Conservation (phyloP, 768 basidiomycete species). For the Hygrophoropsis aurantiaca region DNA sequence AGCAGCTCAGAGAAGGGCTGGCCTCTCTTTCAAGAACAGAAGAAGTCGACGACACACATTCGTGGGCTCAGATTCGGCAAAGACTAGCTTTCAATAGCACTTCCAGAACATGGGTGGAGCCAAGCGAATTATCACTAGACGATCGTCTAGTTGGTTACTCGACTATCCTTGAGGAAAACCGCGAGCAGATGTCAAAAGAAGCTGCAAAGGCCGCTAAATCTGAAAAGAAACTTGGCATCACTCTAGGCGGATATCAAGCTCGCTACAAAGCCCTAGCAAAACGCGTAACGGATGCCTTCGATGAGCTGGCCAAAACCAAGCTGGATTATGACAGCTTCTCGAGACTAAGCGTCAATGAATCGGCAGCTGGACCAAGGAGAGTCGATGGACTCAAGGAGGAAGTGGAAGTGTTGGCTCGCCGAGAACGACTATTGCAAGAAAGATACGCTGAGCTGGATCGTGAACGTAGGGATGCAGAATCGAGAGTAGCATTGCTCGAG, state of each 20-base stretch:
- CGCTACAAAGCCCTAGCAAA: slow-evolving; percentile 66
- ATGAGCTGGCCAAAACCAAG: slow-evolving; percentile 63
- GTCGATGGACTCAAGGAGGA: slow-evolving; percentile 83
- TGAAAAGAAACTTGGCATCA: slow-evolving; percentile 88
- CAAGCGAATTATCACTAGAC: slow-evolving; percentile 52
- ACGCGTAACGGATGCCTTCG: slow-evolving; percentile 66
- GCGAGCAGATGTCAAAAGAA: slow-evolving; percentile 76
- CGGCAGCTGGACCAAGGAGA: slow-evolving; percentile 72
- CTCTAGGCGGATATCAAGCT: slow-evolving; percentile 88
- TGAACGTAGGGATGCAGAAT: slow-evolving; percentile 62
- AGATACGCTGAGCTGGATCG: slow-evolving; percentile 80
- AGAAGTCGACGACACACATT: slow-evolving; percentile 54
- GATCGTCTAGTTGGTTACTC: slow-evolving; percentile 65
- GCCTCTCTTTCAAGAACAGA: slow-evolving; percentile 63
- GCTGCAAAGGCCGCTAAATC: slow-evolving; percentile 77
- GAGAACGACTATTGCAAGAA: slow-evolving; percentile 78
- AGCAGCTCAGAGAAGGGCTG: slow-evolving; percentile 78
- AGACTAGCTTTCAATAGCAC: slow-evolving; percentile 62
- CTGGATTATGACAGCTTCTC: slow-evolving; percentile 80
- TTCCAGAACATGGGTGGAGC: slow-evolving; percentile 66
- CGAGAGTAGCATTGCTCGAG: slow-evolving; percentile 64
- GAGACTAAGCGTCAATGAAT: slow-evolving; percentile 70
- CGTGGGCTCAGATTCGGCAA: slow-evolving; percentile 71
- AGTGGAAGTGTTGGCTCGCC: slow-evolving; percentile 73
- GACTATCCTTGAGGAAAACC: slow-evolving; percentile 56